Percentiles rank a stretch among this genome's conserved stretches.
These are phyloP conservation scores for Alternaria panax DNA, from an alignment of 2,329 filamentous ascomycete species.

Conservation along the genomic window DNA sequence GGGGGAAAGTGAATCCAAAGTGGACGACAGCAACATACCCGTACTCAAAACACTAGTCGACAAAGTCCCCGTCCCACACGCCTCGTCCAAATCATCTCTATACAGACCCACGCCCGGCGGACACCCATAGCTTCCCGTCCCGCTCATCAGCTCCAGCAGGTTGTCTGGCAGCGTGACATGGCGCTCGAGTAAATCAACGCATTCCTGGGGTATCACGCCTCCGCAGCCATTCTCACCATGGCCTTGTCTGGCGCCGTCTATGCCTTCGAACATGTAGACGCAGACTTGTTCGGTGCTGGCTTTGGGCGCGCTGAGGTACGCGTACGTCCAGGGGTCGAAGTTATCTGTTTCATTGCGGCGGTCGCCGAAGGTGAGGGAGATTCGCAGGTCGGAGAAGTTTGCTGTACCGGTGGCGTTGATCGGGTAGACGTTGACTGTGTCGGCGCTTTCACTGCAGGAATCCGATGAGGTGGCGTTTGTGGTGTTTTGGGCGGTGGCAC, in stretches of 20 bases:
- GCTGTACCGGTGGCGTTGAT: not conserved
- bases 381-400: not conserved
- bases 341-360: too few relatives aligned
- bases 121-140: too few relatives aligned
- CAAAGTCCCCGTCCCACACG: too few relatives aligned
- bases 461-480: not conserved
- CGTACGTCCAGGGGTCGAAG: not conserved
- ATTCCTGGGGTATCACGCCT: not conserved
- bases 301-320: not conserved
- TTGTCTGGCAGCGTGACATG: too few relatives aligned
- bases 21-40: too few relatives aligned
- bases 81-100: not conserved
- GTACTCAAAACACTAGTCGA: too few relatives aligned
- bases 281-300: not conserved
- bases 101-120: not conserved
- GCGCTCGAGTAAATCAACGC: not conserved
- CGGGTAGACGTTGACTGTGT: not conserved
- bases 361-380: not conserved
- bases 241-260: not conserved
- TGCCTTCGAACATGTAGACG: not conserved
- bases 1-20: rapidly evolving
- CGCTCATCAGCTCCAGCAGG: too few relatives aligned
- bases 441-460: not conserved
- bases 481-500: not conserved
- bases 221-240: not conserved